Conservation (phyloP, 1,139 yeast species). For the Scheffersomyces parashehatae region DNA sequence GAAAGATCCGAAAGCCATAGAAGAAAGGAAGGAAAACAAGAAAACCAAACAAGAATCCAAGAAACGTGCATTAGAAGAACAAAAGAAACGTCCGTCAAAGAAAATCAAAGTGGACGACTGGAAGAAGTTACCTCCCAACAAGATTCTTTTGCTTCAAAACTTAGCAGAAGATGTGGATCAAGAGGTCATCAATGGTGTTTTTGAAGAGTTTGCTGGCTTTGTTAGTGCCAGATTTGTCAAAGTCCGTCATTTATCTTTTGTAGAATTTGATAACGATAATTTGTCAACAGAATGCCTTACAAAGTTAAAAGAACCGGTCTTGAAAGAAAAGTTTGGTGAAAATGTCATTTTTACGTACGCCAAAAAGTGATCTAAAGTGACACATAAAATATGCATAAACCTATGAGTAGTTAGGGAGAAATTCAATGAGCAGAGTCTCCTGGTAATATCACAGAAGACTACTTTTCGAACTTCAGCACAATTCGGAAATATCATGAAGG, state of each 20-base stretch:
- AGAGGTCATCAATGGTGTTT: slow-evolving; percentile 44
- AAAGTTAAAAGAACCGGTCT: slow-evolving; percentile 7
- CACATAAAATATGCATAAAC: no score
- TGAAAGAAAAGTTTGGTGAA: slow-evolving; percentile 22
- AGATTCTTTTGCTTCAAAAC: slow-evolving; percentile 66
- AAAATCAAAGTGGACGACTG: slow-evolving; percentile 25
- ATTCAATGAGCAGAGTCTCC: no score
- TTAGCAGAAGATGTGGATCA: slow-evolving; percentile 46
- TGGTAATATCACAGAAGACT: no score
- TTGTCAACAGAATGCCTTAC: slow-evolving; percentile 27
- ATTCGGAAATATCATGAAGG: no score
- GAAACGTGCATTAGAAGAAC: slow-evolving; percentile 11
- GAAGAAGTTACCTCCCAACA: slow-evolving; percentile 62
- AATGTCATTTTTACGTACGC: slow-evolving; percentile 33
- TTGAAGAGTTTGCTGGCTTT: slow-evolving; percentile 57
- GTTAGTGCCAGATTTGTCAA: slow-evolving; percentile 66
- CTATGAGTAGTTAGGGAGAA: no score
- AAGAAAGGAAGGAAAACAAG: slow-evolving; percentile 10
- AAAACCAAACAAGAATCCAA: slow-evolving; percentile 6
- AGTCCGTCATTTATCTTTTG: slow-evolving; percentile 71
- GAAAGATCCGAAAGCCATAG: slow-evolving; percentile 16
- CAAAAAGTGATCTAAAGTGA: slow-evolving; percentile 23
- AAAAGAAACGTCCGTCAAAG: slow-evolving; percentile 17
- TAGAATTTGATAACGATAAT: slow-evolving; percentile 66
- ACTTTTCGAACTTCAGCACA: no score